phyloP scores from a whole-genome alignment of 208 protist species.

The Acanthamoeba castellanii region DNA sequence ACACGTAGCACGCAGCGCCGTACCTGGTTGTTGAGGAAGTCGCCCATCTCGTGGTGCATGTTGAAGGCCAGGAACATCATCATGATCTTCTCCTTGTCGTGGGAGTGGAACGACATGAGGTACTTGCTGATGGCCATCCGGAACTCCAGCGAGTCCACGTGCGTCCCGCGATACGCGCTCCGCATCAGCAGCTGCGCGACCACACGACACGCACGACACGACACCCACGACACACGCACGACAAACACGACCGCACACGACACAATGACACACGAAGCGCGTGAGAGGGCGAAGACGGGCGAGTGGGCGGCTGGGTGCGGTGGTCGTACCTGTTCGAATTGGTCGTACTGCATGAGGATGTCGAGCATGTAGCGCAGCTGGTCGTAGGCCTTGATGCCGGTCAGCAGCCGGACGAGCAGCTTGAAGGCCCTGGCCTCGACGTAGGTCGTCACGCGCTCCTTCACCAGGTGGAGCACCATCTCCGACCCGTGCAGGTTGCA shows the following conservation, averaged over 20 bases:
- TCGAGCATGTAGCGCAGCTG: constrained; percentile 62
- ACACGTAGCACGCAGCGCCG: too few species aligned
- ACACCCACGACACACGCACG: background rate
- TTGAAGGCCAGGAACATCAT: constrained; percentile 74
- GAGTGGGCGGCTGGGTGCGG: background rate
- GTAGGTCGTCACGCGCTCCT: constrained; percentile 36
- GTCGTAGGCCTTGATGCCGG: constrained; percentile 60
- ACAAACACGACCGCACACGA: too few species aligned
- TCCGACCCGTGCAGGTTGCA: constrained; percentile 60
- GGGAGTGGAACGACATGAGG: background rate
- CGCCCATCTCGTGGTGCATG: constrained; percentile 74
- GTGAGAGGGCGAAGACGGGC: background rate
- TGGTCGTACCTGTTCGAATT: constrained; percentile 57
- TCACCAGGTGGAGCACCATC: constrained; percentile 66
- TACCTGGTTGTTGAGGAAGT: constrained; percentile 54
- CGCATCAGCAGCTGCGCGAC: background rate
- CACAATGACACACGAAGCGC: too few species aligned
- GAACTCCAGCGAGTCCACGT: constrained; percentile 47
- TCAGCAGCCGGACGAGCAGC: constrained; percentile 61
- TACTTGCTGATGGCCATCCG: constrained; percentile 58
- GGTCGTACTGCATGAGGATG: constrained; percentile 63
- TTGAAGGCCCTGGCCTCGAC: constrained; percentile 3
- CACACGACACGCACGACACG: background rate
- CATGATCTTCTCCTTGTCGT: constrained; percentile 64
- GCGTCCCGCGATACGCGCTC: background rate